phyloP scores from a whole-genome alignment of 1,284 basidiomycete species.

The Ustilago shanxiensis region DNA sequence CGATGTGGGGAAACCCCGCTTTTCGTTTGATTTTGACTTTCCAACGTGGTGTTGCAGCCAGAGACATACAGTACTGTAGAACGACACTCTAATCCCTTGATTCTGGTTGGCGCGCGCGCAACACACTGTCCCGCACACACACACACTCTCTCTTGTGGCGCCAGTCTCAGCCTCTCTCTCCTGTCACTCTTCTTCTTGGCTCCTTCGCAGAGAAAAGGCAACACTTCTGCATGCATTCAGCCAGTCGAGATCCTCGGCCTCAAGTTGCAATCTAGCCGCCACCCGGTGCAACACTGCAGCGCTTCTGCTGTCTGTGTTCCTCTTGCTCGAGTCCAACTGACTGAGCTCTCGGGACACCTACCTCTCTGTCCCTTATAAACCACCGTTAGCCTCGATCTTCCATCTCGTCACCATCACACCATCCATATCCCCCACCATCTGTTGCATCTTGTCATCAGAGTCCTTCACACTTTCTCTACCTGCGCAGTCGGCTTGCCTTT shows the following conservation, averaged over 20 bases:
- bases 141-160: too few species aligned
- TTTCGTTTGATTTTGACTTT: constrained; percentile 8
- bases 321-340: background rate
- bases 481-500: background rate
- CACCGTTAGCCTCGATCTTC: background rate
- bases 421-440: background rate
- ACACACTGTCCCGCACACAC: background rate
- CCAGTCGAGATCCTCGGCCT: too few species aligned
- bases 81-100: constrained; percentile 13
- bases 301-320: background rate
- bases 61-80: too few species aligned
- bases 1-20: constrained; percentile 47
- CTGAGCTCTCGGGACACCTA: constrained; percentile 10
- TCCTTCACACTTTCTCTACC: background rate
- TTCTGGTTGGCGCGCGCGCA: constrained; percentile 31
- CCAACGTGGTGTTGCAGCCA: constrained; percentile 1
- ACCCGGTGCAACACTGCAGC: background rate
- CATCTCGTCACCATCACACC: background rate
- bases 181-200: background rate
- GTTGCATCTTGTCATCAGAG: background rate
- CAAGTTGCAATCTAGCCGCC: background rate
- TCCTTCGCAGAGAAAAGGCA: background rate
- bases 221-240: too few species aligned
- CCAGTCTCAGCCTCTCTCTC: background rate
- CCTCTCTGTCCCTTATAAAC: constrained; percentile 18